A percentile compares a stretch with the other conserved stretches of the same genome.
Conservation (phyloP, 2,329 filamentous ascomycete species). For the Colletotrichum sp. region DNA sequence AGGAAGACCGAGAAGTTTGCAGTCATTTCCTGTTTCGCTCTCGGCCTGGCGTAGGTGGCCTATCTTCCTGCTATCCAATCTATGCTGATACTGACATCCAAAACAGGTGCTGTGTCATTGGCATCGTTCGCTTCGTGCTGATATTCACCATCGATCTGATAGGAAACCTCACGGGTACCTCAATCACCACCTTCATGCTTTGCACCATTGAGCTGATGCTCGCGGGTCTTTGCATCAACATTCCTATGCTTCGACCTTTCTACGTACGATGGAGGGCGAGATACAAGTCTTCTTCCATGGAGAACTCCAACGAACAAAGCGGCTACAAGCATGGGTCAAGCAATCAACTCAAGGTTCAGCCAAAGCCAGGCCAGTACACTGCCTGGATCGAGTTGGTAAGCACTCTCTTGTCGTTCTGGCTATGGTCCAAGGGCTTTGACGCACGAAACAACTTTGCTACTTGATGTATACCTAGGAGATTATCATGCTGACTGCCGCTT, state of each 20-base stretch:
- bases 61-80: neutral
- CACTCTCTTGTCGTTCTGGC: neutral
- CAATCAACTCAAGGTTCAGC: neutral
- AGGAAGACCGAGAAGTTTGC: conserved; percentile 27
- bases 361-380: conserved; percentile 5
- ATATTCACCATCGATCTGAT: conserved; percentile 40
- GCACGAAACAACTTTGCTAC: neutral
- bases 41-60: conserved; percentile 23
- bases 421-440: neutral
- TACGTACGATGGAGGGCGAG: conserved; percentile 35
- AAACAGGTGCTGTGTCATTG: conserved; percentile 38
- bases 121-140: conserved; percentile 41
- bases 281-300: conserved; percentile 32
- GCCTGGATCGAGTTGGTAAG: conserved; percentile 22
- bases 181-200: conserved; percentile 43
- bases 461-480: neutral
- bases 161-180: conserved; percentile 40
- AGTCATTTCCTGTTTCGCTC: conserved; percentile 25
- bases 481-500: neutral
- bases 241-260: conserved; percentile 45
- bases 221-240: conserved; percentile 44
- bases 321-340: conserved; percentile 7
- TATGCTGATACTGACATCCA: neutral
- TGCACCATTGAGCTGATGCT: conserved; percentile 44
- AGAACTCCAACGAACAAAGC: conserved; percentile 25